Evolutionary conservation across 176 grass and related monocot genomes (phyloP).

Genomic region (Triticum aestivum): DNA sequence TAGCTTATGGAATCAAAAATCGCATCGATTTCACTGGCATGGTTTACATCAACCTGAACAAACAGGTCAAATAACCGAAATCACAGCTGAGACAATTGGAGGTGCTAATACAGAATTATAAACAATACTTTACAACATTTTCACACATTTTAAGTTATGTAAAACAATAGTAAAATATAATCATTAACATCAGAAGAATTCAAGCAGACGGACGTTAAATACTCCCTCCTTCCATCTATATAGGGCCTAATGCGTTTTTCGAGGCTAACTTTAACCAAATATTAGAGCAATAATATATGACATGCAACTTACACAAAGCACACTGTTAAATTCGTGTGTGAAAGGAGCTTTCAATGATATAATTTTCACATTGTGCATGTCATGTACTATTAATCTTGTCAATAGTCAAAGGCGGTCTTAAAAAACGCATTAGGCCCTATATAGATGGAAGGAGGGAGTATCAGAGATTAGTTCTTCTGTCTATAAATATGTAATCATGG

Average conservation of each 20-base stretch:
- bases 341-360: too few species aligned
- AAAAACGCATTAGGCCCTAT: too few species aligned
- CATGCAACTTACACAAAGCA: too few species aligned
- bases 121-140: not conserved
- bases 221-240: too few species aligned
- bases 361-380: too few species aligned
- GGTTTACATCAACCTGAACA: slow-evolving; percentile 76
- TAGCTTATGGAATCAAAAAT: slow-evolving; percentile 98
- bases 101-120: slow-evolving; percentile 15
- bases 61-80: slow-evolving; percentile 11
- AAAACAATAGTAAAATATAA: slow-evolving; percentile 11
- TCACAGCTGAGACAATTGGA: slow-evolving; percentile 14
- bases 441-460: too few species aligned
- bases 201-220: not conserved
- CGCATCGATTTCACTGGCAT: slow-evolving; percentile 83
- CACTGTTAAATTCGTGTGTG: too few species aligned
- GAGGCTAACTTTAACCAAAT: too few species aligned
- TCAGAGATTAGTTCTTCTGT: not conserved
- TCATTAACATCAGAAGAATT: not conserved
- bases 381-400: too few species aligned
- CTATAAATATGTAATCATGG: not conserved
- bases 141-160: not conserved
- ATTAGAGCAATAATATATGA: too few species aligned
- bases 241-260: too few species aligned
- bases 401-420: too few species aligned